Base-by-base conservation (phyloP, 768 basidiomycete genomes). In the Termitomyces sp. region DNA sequence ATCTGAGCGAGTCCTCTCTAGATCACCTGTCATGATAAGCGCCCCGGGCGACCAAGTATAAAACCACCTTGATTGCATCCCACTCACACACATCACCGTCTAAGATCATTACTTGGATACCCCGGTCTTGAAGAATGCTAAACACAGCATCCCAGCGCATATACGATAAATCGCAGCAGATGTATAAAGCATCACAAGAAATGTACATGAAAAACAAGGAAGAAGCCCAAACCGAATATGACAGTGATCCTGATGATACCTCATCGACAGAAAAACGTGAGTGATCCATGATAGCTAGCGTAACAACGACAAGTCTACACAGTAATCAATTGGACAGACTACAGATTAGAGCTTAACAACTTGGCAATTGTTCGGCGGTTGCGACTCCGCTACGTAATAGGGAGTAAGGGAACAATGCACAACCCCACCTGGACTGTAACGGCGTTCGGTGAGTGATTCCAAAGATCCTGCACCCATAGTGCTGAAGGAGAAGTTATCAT, bases 301-400 rank as follows among this genome's bases (percentile, higher is more conserved):
- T n/a, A 36, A 29, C 27, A 20, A 50, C 15, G 15, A 27, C 36
- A 39, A 7, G 36, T 16, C 48, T 18, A 38, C 23, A 50, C 29
- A 18, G 1, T 23, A n/a, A 33, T 23, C 32, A 41, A 41, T 52
- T 23, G 10, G 29, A 40, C 45, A 57, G 56, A 53, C 38, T 57
- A 48, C 46, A 48, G 56, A 22, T 23, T 41, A 10, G 46, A 57
- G n/a, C 32, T 57, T 23, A 57, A 57, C 36, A 53, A 45, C 6
- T 18, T 45, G 16, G 48, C 44, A 36, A 53, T 48, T 20, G 18
- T n/a, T 16, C 52, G 46, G 20, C 41, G 20, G 10, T 13, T 53
- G 27, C 39, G 48, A 6, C 13, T 57, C 22, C 52, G 41, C 15
- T 56, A 56, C 35, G 31, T 31, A 16, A 20, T 44, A 6, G 42